Evolutionary conservation across 352 stramenopile genomes (phyloP).

Genomic region (Blastocystis sp.): DNA sequence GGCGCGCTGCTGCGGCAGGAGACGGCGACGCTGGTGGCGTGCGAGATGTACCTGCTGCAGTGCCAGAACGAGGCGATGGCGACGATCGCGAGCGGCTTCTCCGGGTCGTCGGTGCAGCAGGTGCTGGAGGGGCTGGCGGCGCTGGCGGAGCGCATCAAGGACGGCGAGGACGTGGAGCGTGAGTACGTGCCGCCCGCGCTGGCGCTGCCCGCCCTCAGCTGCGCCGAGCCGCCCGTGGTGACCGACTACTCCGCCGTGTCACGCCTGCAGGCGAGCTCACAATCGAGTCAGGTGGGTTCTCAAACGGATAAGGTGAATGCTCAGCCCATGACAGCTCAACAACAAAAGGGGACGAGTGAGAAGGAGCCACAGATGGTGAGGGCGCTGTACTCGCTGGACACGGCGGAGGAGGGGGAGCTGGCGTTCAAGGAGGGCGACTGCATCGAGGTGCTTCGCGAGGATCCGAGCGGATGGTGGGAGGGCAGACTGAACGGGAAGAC

Average conservation of each 20-base stretch:
- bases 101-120: neutral
- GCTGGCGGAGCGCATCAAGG: conserved; percentile 27
- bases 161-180: conserved; percentile 27
- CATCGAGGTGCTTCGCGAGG: conserved; percentile 66
- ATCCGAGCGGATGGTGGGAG: conserved; percentile 71
- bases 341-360: too few relatives aligned
- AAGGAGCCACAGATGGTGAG: neutral
- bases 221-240: neutral
- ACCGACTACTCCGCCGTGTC: neutral
- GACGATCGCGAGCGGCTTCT: conserved; percentile 27
- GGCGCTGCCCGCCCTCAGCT: neutral
- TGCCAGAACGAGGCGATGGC: conserved; percentile 51
- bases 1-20: conserved; percentile 1
- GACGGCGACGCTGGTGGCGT: conserved; percentile 46
- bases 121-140: neutral
- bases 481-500: conserved; percentile 63
- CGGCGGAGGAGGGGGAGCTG: conserved; percentile 60
- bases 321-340: too few relatives aligned
- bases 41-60: conserved; percentile 50
- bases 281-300: too few relatives aligned
- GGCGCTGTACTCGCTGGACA: conserved; percentile 43
- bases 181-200: conserved; percentile 33
- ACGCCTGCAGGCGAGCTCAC: too few relatives aligned
- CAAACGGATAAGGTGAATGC: neutral
- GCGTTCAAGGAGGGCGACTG: conserved; percentile 68